Base-by-base conservation (phyloP, 441 rosid species). In the Adansonia madagascariensis region DNA sequence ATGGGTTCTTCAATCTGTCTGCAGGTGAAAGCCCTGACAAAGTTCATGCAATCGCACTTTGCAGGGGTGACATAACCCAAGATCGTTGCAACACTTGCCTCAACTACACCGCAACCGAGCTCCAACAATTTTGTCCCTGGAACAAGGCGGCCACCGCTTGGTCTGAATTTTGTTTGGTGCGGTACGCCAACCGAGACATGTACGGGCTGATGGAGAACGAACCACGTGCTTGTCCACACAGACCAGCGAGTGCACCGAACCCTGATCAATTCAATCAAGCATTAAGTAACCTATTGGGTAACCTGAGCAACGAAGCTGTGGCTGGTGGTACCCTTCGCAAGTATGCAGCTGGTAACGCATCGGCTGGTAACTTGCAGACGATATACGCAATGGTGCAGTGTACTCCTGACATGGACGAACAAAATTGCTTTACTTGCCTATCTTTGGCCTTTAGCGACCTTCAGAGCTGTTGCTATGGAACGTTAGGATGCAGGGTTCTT, bases 201-300 rank as follows among this genome's bases (percentile, higher is more conserved):
- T 4, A 8, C 12, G 17, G 10, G 4, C 8, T 12, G 10, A 8
- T 10, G 41, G 57, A 69, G 8, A 20, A 4, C 7, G 53, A 46
- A 5, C 72, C 72, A 4, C 14, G 43, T 4, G 0, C 2, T 18
- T 44, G 55, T 2, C 3, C 14, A 1, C 46, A 2, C 31, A 67
- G 18, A 3, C 14, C 7, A 1, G 1, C 0, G 22, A 22, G 8
- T 24, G 15, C 55, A 9, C 20, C 53, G 14, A 14, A 43, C 11
- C 35, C 11, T 17, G 35, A 18, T 3, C 24, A 8, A 4, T 69
- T 69, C 17, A 46, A 47, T 50, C 3, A 31, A 0, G 17, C 17
- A 9, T n/a, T 86, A 70, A 1, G 52, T 75, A 39, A 68, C 44
- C n/a, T 75, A 52, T 2, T 85, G 79, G 52, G 39, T 0, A 47